These are phyloP conservation scores for Silene coronaria DNA, from an alignment of 179 eudicot genomes.

Conservation along the genomic window DNA sequence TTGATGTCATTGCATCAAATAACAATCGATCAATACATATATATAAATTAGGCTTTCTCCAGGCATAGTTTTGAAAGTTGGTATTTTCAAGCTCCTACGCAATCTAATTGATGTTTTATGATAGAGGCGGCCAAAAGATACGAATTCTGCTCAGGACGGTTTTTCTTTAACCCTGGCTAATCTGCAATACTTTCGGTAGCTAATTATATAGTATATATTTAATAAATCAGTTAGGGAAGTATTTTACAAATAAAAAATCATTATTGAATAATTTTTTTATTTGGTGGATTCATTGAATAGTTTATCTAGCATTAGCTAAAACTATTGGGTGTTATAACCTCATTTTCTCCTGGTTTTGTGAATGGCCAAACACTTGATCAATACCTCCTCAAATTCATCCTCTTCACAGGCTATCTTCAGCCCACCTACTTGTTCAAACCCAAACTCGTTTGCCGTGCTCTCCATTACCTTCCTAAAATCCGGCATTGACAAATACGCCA, in stretches of 20 bases:
- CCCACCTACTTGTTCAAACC: conserved; percentile 27
- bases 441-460: conserved; percentile 24
- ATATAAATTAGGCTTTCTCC: background rate
- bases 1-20: background rate
- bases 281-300: background rate
- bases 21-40: background rate
- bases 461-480: conserved; percentile 25
- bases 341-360: conserved; percentile 16
- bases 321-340: background rate
- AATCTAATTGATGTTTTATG: background rate
- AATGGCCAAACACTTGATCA: conserved; percentile 24
- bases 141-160: no score
- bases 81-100: background rate
- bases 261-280: no score
- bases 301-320: background rate
- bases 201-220: background rate
- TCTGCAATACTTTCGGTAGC: background rate
- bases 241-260: background rate
- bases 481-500: conserved; percentile 21
- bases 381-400: conserved; percentile 25
- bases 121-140: background rate
- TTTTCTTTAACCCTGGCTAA: no score
- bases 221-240: no score
- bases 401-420: conserved; percentile 28
- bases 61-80: background rate